A percentile compares a stretch with the other conserved stretches of the same genome.
These are phyloP conservation scores for Eimeria maxima DNA, from an alignment of 169 alveolate genomes.

Conservation along the genomic window DNA sequence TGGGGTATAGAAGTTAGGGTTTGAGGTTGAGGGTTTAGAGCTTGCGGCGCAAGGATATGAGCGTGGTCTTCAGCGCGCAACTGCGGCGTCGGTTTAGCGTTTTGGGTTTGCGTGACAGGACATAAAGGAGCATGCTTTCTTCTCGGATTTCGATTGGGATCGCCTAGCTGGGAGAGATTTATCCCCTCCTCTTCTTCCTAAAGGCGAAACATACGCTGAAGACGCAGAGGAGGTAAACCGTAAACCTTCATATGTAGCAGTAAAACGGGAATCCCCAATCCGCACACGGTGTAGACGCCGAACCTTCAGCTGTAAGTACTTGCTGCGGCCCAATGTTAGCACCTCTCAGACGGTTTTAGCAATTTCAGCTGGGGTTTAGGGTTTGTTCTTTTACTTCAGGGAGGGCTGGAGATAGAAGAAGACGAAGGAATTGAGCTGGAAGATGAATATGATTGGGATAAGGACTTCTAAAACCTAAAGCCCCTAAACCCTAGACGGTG, in stretches of 20 bases:
- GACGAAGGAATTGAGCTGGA: constrained; percentile 69
- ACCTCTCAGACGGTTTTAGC: too few relatives aligned
- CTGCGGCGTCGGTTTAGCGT: background rate
- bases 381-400: background rate
- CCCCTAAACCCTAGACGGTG: constrained; percentile 11
- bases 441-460: constrained; percentile 82
- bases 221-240: constrained; percentile 82
- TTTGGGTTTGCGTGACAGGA: constrained; percentile 67
- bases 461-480: constrained; percentile 58
- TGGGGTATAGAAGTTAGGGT: too few relatives aligned
- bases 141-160: constrained; percentile 93
- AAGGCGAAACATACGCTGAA: constrained; percentile 90
- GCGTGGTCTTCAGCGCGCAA: too few relatives aligned
- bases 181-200: constrained; percentile 92
- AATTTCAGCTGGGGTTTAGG: background rate
- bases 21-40: background rate
- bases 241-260: too few relatives aligned
- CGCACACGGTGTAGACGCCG: background rate
- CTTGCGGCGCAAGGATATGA: background rate
- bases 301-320: too few relatives aligned
- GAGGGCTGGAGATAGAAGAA: constrained; percentile 68
- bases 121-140: constrained; percentile 85
- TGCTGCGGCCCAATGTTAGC: too few relatives aligned
- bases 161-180: constrained; percentile 92
- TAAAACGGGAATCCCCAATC: background rate